phyloP scores from a whole-genome alignment of 192 early-diverging fungal genomes.

The Radiomyces spectabilis region DNA sequence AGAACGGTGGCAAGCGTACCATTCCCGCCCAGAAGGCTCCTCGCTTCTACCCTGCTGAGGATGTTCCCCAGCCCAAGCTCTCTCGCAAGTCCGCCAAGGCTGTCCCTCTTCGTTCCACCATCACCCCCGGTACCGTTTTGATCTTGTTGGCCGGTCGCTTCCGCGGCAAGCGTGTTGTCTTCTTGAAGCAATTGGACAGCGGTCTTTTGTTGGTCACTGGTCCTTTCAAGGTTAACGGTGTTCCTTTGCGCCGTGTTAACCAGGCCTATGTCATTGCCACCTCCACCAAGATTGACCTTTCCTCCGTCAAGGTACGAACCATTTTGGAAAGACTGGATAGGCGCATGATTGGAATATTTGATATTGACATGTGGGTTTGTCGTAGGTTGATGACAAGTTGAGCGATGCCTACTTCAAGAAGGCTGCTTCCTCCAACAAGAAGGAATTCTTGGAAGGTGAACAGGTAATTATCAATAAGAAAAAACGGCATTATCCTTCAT shows the following conservation, averaged over 20 bases:
- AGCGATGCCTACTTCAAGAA: constrained; percentile 90
- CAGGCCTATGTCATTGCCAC: constrained; percentile 99
- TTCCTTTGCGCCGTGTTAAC: constrained; percentile 96
- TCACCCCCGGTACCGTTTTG: constrained; percentile 96
- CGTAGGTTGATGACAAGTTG: constrained; percentile 78
- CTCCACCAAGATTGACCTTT: constrained; percentile 95
- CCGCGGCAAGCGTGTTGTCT: constrained; percentile 98
- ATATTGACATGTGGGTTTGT: no score
- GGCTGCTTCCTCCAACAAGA: constrained; percentile 67
- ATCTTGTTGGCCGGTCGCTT: constrained; percentile 93
- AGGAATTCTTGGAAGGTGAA: constrained; percentile 80
- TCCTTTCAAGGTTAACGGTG: constrained; percentile 98
- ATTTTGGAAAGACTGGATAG: no score
- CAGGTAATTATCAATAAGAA: no score
- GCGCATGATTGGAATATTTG: no score
- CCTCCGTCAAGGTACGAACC: no score
- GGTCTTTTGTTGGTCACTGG: constrained; percentile 96
- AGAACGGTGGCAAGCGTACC: constrained; percentile 69
- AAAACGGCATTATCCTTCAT: no score
- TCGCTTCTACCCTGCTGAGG: constrained; percentile 81
- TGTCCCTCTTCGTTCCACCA: constrained; percentile 77
- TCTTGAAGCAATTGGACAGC: constrained; percentile 93
- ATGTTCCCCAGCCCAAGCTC: constrained; percentile 69
- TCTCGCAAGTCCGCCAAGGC: constrained; percentile 70
- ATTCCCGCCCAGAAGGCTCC: constrained; percentile 65